These are phyloP conservation scores for Dunaliella salina DNA, from an alignment of 163 green algal species.

Conservation along the genomic window DNA sequence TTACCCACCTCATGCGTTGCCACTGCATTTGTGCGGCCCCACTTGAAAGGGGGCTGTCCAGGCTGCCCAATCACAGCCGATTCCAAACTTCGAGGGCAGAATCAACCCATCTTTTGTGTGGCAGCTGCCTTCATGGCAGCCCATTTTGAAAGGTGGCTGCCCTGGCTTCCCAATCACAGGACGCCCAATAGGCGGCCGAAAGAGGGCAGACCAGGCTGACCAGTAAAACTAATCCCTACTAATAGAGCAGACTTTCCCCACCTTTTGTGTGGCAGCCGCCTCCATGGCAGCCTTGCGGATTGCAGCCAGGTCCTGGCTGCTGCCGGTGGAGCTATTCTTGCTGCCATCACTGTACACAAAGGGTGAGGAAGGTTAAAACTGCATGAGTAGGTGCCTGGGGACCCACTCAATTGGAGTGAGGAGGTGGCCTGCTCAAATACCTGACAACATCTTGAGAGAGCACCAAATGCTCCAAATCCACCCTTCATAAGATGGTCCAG, in stretches of 20 bases:
- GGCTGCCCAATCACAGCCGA: too few species aligned
- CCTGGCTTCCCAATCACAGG: conserved; percentile 17
- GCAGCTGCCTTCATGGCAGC: not conserved
- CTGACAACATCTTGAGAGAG: too few species aligned
- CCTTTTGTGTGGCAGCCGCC: conserved; percentile 35
- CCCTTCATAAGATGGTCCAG: too few species aligned
- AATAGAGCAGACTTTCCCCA: too few species aligned
- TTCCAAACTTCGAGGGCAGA: not conserved
- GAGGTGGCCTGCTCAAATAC: too few species aligned
- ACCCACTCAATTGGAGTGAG: too few species aligned
- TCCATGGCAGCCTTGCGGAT: conserved; percentile 32
- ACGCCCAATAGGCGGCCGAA: too few species aligned
- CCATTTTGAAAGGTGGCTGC: not conserved
- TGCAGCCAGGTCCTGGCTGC: conserved; percentile 23
- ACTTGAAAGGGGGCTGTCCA: not conserved
- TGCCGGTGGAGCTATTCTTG: conserved; percentile 3
- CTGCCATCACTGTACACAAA: not conserved
- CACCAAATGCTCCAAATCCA: too few species aligned
- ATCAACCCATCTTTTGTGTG: conserved; percentile 31
- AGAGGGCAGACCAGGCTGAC: too few species aligned
- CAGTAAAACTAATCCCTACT: too few species aligned
- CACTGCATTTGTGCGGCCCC: not conserved
- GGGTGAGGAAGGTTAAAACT: too few species aligned
- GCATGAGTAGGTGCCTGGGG: too few species aligned
- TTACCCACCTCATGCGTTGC: conserved; percentile 32